These are phyloP conservation scores for Penicillium parvum DNA, from an alignment of 495 filamentous ascomycete genomes.

Conservation along the genomic window DNA sequence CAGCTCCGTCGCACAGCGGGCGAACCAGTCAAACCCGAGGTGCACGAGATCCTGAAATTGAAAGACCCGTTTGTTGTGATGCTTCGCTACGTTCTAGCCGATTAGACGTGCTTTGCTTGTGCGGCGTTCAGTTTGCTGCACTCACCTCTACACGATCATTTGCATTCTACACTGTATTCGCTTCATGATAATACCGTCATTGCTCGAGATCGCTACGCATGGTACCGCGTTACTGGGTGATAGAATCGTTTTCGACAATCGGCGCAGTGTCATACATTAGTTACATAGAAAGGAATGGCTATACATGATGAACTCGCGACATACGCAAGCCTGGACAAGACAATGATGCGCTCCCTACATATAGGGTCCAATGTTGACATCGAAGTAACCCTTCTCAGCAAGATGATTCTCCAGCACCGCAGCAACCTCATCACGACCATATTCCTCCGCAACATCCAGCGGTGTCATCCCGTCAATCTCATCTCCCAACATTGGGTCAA, in stretches of 20 bases:
- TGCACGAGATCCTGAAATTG: conserved; percentile 74
- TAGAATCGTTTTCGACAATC: no score
- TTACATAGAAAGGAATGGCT: background rate
- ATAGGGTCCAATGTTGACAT: background rate
- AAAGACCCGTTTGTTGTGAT: conserved; percentile 74
- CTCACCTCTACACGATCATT: no score
- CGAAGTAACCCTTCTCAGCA: background rate
- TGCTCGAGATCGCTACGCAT: no score
- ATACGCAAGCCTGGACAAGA: no score
- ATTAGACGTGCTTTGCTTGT: conserved; percentile 35
- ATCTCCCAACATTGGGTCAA: conserved; percentile 1
- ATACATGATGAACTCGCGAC: background rate
- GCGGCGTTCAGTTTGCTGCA: no score
- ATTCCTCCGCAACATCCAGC: background rate
- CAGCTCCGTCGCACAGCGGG: conserved; percentile 77
- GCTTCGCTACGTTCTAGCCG: conserved; percentile 82
- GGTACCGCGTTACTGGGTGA: no score
- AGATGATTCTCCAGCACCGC: background rate
- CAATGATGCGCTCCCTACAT: background rate
- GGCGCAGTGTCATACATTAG: no score
- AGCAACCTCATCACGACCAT: background rate
- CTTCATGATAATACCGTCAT: no score
- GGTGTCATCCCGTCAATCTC: conserved; percentile 5
- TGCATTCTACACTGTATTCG: no score
- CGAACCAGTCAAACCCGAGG: conserved; percentile 80